Conservation (phyloP, 345 rosid species). For the Brassica incana region DNA sequence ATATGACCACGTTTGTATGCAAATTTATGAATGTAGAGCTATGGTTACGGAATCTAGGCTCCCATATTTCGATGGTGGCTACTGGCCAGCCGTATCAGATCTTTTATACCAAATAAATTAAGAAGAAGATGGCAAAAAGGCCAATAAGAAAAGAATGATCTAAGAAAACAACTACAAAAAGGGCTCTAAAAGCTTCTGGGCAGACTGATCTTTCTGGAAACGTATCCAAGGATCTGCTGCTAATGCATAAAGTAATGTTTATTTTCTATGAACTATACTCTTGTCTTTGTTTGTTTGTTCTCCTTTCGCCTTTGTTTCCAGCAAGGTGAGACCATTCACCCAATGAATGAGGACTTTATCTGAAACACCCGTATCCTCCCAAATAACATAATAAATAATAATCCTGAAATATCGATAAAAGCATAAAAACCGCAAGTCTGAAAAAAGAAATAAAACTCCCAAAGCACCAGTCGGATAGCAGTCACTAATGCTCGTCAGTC, state of each 20-base stretch:
- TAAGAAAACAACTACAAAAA: conserved; percentile 64
- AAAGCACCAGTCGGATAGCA: too few species aligned
- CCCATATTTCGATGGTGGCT: conserved; percentile 97
- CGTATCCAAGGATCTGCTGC: conserved; percentile 85
- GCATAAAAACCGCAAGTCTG: too few species aligned
- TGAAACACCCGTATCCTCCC: too few species aligned
- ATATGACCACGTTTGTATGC: conserved; percentile 75
- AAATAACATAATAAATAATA: too few species aligned
- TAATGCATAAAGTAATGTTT: conserved; percentile 48
- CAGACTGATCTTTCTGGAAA: conserved; percentile 91
- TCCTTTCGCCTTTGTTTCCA: conserved; percentile 39
- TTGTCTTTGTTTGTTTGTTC: not conserved
- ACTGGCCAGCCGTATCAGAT: conserved; percentile 95
- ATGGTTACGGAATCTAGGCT: conserved; percentile 96
- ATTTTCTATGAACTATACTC: not conserved
- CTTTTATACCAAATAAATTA: too few species aligned
- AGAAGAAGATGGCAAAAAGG: conserved; percentile 94
- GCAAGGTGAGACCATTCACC: conserved; percentile 56
- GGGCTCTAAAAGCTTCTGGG: conserved; percentile 95
- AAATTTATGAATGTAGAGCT: conserved; percentile 81
- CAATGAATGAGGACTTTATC: too few species aligned
- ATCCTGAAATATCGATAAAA: too few species aligned
- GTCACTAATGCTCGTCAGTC: too few species aligned
- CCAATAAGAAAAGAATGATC: conserved; percentile 78
- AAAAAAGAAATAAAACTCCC: too few species aligned